Percentiles rank a stretch among this genome's conserved stretches.
These are phyloP conservation scores for Eimeria tenella DNA, from an alignment of 169 alveolate genomes.

Conservation along the genomic window DNA sequence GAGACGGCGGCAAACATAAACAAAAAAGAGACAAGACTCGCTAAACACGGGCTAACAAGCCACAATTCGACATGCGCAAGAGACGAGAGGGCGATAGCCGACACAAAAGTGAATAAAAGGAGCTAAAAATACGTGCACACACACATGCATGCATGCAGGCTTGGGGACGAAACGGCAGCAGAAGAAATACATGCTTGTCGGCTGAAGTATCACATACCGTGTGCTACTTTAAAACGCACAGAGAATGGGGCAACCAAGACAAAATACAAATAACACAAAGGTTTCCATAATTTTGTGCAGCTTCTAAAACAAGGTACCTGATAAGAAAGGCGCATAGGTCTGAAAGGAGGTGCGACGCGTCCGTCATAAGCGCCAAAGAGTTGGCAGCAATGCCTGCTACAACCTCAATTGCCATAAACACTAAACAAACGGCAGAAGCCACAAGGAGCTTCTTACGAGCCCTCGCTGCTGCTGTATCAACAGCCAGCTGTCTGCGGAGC, in stretches of 20 bases:
- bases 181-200: too few species aligned
- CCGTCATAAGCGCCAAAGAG: constrained; percentile 94
- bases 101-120: too few species aligned
- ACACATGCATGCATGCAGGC: neutral
- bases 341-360: constrained; percentile 97
- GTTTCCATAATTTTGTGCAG: too few species aligned
- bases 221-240: neutral
- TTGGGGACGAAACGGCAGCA: neutral
- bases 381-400: constrained; percentile 92
- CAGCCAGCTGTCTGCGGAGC: constrained; percentile 63
- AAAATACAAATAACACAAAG: too few species aligned
- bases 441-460: constrained; percentile 75
- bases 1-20: too few species aligned
- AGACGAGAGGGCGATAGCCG: too few species aligned
- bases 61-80: too few species aligned
- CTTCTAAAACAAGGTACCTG: constrained; percentile 52
- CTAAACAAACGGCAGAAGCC: constrained; percentile 77
- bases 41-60: too few species aligned
- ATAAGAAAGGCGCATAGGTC: constrained; percentile 95
- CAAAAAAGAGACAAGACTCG: too few species aligned
- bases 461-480: constrained; percentile 68
- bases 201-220: neutral
- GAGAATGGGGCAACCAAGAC: neutral
- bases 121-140: neutral
- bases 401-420: constrained; percentile 89